A percentile compares a stretch with the other conserved stretches of the same genome.
These are phyloP conservation scores for Penicillium brasilianum DNA, from an alignment of 2,329 filamentous ascomycete species.

Conservation along the genomic window DNA sequence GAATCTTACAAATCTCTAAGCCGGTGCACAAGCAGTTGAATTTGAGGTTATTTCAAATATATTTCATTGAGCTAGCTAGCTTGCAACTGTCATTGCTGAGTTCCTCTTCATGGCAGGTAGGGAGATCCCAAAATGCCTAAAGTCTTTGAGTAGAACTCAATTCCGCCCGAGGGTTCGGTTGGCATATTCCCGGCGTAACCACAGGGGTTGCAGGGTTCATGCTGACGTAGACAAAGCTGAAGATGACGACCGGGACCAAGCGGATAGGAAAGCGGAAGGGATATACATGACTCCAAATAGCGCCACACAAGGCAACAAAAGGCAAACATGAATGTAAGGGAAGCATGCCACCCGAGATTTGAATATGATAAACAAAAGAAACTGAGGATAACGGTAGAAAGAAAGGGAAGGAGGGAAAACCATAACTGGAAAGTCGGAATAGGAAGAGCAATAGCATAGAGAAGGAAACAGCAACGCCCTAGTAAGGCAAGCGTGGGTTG, in stretches of 20 bases:
- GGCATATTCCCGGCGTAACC: not conserved
- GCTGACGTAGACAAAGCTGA: not conserved
- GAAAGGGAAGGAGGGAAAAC: constrained; percentile 20
- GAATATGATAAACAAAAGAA: constrained; percentile 20
- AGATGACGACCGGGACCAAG: constrained; percentile 7
- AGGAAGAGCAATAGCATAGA: constrained; percentile 19
- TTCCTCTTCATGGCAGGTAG: not conserved
- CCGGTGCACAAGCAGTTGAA: constrained; percentile 6
- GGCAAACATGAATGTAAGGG: constrained; percentile 7
- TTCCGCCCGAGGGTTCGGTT: not conserved
- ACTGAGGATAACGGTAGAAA: constrained; percentile 7
- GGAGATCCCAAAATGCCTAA: not conserved
- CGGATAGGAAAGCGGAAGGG: constrained; percentile 2
- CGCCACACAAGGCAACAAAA: constrained; percentile 11
- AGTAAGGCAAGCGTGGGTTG: constrained; percentile 6
- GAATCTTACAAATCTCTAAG: not conserved
- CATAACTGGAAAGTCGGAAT: constrained; percentile 9
- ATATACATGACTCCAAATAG: constrained; percentile 25
- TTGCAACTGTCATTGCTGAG: not conserved
- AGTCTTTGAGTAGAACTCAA: not conserved
- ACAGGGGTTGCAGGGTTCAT: not conserved
- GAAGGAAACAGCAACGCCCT: constrained; percentile 30
- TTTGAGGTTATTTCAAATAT: constrained; percentile 8
- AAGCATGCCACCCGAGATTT: constrained; percentile 14
- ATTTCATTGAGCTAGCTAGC: constrained; percentile 13